Base-by-base conservation (phyloP, 768 basidiomycete species). In the Erythrobasidium yunnanense region DNA sequence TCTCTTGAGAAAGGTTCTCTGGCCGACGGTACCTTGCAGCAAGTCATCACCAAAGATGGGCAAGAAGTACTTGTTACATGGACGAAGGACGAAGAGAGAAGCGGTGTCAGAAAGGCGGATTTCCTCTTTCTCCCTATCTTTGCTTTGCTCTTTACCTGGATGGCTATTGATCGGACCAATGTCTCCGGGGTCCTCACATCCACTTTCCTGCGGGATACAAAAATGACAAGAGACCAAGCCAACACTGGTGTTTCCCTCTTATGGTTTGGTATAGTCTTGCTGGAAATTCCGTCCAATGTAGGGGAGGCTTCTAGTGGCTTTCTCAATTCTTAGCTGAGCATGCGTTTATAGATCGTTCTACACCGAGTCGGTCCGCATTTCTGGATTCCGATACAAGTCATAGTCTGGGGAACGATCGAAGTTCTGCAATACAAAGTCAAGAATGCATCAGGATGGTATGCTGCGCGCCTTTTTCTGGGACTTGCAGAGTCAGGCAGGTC, bases 221-320 rank as follows among this genome's bases (percentile, higher is more conserved):
- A 35, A n/a, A 65, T 65, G 51, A 65, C 62, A 3, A 47, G 62
- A 2, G 62, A 65, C 30, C 46, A 65, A 38, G 62, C 62, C 23
- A 65, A 65, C 25, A 65, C 15, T 7, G 62, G 62, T 20, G 53
- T 51, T 15, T 65, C 62, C 29, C 62, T 65, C 3, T 38, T 65
- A 15, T 65, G 52, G 51, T 51, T 65, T 22, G 62, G 52, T 38
- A 55, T 55, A 32, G 62, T 65, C n/a, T 23, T 65, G 6, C 62
- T 65, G 7, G 62, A 65, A 51, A 65, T 65, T 23, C 62, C 62
- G 7, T 25, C 17, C 1, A 65, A 65, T 51, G 62, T 65, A 20
- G 20, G 62, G 50, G 7, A 4, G 25, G 6, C 45, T 32, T 17
- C 30, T 65, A 20, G 20, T 33, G 27, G 13, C 23, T 18, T 18